phyloP scores from a whole-genome alignment of 2,329 filamentous ascomycete genomes.

The Claviceps quebecensis region DNA sequence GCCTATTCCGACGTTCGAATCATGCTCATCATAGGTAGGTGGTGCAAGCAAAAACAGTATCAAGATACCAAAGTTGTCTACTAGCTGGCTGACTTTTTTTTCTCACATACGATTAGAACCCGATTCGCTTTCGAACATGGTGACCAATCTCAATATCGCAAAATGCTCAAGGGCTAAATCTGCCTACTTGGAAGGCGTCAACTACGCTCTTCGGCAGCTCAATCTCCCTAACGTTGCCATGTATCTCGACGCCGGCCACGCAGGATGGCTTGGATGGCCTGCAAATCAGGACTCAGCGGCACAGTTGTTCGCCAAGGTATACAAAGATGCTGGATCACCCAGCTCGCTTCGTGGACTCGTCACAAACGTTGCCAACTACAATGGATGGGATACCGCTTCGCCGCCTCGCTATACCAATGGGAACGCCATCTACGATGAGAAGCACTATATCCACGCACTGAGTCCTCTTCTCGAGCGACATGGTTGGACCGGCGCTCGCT shows the following conservation, averaged over 20 bases:
- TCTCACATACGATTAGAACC: slow-evolving; percentile 26
- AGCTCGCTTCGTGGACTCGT: slow-evolving; percentile 37
- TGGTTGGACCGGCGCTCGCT: slow-evolving; percentile 29
- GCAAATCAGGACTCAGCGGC: slow-evolving; percentile 38
- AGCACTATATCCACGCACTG: slow-evolving; percentile 48
- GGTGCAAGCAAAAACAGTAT: not conserved
- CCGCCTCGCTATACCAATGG: slow-evolving; percentile 32
- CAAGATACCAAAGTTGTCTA: not conserved
- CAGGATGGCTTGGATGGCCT: slow-evolving; percentile 44
- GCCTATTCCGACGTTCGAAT: slow-evolving; percentile 29
- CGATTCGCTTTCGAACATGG: slow-evolving; percentile 44
- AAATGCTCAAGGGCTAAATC: slow-evolving; percentile 35
- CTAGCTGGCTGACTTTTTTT: not conserved
- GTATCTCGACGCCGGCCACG: slow-evolving; percentile 45
- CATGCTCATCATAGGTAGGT: slow-evolving; percentile 29
- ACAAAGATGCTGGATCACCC: slow-evolving; percentile 35
- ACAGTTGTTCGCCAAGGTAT: slow-evolving; percentile 30
- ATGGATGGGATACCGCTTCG: slow-evolving; percentile 28
- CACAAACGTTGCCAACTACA: slow-evolving; percentile 48
- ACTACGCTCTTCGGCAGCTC: slow-evolving; percentile 36
- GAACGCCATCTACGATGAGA: slow-evolving; percentile 38
- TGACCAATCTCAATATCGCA: slow-evolving; percentile 37
- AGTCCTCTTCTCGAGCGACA: slow-evolving; percentile 41
- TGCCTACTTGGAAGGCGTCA: slow-evolving; percentile 34
- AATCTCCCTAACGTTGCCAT: slow-evolving; percentile 42